A percentile compares a stretch with the other conserved stretches of the same genome.
These are phyloP conservation scores for Aspergillus pseudoterreus DNA, from an alignment of 2,329 filamentous ascomycete genomes.

Conservation along the genomic window DNA sequence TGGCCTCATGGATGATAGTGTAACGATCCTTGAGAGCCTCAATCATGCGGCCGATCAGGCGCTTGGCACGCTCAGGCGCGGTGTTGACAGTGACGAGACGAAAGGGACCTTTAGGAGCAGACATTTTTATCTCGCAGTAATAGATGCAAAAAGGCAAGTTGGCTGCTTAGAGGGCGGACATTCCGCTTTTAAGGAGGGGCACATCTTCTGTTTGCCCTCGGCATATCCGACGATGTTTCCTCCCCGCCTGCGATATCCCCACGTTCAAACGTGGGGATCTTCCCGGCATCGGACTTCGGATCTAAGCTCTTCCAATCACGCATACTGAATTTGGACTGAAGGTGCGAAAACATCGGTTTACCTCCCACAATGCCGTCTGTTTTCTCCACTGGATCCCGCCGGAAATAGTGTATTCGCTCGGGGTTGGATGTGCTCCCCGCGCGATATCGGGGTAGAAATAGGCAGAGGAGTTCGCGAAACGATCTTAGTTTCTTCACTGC, in stretches of 20 bases:
- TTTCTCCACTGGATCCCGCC: slow-evolving; percentile 13
- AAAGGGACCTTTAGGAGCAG: slow-evolving; percentile 53
- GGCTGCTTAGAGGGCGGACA: neutral
- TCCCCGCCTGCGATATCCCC: slow-evolving; percentile 14
- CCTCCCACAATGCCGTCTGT: slow-evolving; percentile 1
- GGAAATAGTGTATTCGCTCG: neutral
- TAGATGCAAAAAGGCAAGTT: neutral
- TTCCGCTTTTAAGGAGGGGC: neutral
- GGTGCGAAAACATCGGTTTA: slow-evolving; percentile 4
- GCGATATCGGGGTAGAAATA: slow-evolving; percentile 23
- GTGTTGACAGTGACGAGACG: slow-evolving; percentile 66
- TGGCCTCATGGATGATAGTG: slow-evolving; percentile 59
- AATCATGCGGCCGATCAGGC: slow-evolving; percentile 58
- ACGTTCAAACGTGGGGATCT: slow-evolving; percentile 14
- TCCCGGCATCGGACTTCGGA: slow-evolving; percentile 4
- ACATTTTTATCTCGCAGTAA: slow-evolving; percentile 17
- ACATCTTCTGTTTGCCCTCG: neutral
- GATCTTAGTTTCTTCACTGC: too few relatives aligned
- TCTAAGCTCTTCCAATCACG: neutral
- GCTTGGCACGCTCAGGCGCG: slow-evolving; percentile 61
- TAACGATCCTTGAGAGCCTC: slow-evolving; percentile 62
- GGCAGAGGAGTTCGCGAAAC: neutral
- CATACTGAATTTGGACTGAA: neutral
- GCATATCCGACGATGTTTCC: neutral
- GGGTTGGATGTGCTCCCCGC: neutral